Percentiles rank a stretch among this genome's conserved stretches.
These are phyloP conservation scores for Acmispon strigosus DNA, from an alignment of 306 rosid genomes.

Conservation along the genomic window DNA sequence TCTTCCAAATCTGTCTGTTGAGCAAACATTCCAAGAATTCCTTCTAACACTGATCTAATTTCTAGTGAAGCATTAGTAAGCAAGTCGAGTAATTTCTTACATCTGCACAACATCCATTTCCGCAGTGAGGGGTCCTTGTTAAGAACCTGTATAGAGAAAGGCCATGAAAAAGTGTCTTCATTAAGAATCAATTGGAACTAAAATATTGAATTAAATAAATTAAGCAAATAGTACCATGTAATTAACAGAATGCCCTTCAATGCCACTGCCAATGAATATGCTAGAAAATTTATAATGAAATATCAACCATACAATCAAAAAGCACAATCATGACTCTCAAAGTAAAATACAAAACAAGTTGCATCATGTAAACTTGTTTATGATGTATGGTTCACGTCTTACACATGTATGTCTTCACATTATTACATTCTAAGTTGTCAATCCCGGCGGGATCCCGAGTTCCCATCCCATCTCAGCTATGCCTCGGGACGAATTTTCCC, in stretches of 20 bases:
- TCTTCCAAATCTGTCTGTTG: conserved; percentile 37
- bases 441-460: too few relatives aligned
- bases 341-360: not conserved
- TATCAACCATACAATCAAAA: not conserved
- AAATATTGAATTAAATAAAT: not conserved
- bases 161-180: not conserved
- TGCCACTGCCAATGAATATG: conserved; percentile 5
- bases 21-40: conserved; percentile 38
- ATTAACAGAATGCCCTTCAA: not conserved
- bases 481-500: too few relatives aligned
- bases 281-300: not conserved
- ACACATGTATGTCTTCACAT: not conserved
- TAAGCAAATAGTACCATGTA: conserved; percentile 7
- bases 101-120: conserved; percentile 57
- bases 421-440: too few relatives aligned
- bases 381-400: not conserved
- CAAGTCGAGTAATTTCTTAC: conserved; percentile 47
- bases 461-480: too few relatives aligned
- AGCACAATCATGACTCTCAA: not conserved
- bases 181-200: not conserved
- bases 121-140: conserved; percentile 50
- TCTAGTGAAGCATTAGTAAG: conserved; percentile 38
- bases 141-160: conserved; percentile 55
- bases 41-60: conserved; percentile 39
- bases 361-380: not conserved